These are phyloP conservation scores for Neocatenulostroma microsporum DNA, from an alignment of 2,329 filamentous ascomycete species.

Conservation along the genomic window DNA sequence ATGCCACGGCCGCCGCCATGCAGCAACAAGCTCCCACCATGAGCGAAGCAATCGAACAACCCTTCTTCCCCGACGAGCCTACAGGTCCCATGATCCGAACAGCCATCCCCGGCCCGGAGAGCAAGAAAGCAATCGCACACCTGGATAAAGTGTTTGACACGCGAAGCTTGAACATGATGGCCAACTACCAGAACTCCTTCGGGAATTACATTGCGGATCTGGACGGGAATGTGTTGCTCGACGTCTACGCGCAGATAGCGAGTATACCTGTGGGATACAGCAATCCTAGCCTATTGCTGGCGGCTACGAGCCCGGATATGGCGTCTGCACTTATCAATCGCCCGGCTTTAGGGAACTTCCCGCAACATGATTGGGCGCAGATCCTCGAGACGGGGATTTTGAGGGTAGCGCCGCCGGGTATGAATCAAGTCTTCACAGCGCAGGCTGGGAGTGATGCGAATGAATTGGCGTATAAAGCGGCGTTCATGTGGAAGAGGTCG, in stretches of 20 bases:
- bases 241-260: slow-evolving; percentile 84
- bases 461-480: slow-evolving; percentile 89
- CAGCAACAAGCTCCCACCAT: slow-evolving; percentile 9
- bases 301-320: slow-evolving; percentile 71
- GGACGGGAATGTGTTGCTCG: slow-evolving; percentile 64
- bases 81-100: slow-evolving; percentile 47
- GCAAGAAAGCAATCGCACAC: slow-evolving; percentile 59
- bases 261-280: slow-evolving; percentile 91
- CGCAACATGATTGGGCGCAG: slow-evolving; percentile 72
- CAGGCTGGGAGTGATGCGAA: slow-evolving; percentile 88
- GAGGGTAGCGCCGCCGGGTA: slow-evolving; percentile 70
- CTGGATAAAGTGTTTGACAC: slow-evolving; percentile 78
- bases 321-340: slow-evolving; percentile 74
- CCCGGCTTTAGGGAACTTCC: slow-evolving; percentile 85
- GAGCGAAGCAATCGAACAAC: slow-evolving; percentile 22
- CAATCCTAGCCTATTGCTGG: slow-evolving; percentile 66
- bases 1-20: slow-evolving; percentile 22
- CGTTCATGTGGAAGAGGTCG: slow-evolving; percentile 86
- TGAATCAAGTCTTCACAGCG: slow-evolving; percentile 84
- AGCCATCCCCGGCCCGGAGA: slow-evolving; percentile 67
- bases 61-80: slow-evolving; percentile 50
- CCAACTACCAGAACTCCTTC: slow-evolving; percentile 63
- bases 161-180: slow-evolving; percentile 74
- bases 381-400: slow-evolving; percentile 75
- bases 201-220: slow-evolving; percentile 76